phyloP scores from a whole-genome alignment of 805 yeast species.

The Candida qinlingensis region DNA sequence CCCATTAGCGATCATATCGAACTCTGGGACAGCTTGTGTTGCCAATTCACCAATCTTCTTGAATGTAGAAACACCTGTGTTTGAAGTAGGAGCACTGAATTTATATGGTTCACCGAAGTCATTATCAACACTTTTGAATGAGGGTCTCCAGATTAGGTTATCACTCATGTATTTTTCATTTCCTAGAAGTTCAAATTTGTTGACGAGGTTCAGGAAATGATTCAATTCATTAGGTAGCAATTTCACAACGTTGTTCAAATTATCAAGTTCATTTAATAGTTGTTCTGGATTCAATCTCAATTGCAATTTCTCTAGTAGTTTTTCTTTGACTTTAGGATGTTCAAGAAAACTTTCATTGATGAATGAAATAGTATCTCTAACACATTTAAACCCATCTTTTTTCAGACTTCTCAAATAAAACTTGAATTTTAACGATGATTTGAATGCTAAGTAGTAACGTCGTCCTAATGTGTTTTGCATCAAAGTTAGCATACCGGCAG shows the following conservation, averaged over 20 bases:
- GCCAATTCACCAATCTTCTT: not conserved
- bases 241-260: slow-evolving; percentile 14
- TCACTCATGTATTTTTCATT: slow-evolving; percentile 13
- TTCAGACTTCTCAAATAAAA: slow-evolving; percentile 19
- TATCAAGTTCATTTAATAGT: slow-evolving; percentile 16
- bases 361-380: slow-evolving; percentile 20
- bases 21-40: not conserved
- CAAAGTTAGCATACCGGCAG: slow-evolving; percentile 17
- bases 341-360: slow-evolving; percentile 15
- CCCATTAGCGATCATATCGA: not conserved
- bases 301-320: slow-evolving; percentile 13
- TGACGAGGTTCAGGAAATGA: not conserved
- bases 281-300: slow-evolving; percentile 12
- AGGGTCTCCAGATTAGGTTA: slow-evolving; percentile 20
- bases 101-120: not conserved
- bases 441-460: slow-evolving; percentile 21
- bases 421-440: slow-evolving; percentile 20
- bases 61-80: not conserved
- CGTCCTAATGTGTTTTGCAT: slow-evolving; percentile 21
- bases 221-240: slow-evolving; percentile 8
- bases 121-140: slow-evolving; percentile 3
- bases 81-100: not conserved
- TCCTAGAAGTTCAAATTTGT: slow-evolving; percentile 7
- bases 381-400: slow-evolving; percentile 22
- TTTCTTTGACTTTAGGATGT: slow-evolving; percentile 14